Evolutionary conservation across 257 asterid genomes (phyloP).

Genomic region (Parsonsia alboflavescens): DNA sequence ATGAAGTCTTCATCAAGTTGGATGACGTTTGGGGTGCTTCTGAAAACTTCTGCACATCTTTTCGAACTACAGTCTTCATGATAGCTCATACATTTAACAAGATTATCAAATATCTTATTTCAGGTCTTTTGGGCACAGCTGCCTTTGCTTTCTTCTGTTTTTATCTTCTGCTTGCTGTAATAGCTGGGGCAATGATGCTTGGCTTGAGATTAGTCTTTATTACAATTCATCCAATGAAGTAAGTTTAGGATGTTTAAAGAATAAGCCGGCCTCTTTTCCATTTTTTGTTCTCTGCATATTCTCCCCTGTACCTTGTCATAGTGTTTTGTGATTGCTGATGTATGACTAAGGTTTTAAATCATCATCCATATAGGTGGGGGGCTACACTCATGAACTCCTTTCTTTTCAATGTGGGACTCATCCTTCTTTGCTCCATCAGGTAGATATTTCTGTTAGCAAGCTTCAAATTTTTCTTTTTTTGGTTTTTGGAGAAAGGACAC

Average conservation of each 20-base stretch:
- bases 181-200: constrained; percentile 99
- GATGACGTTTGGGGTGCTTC: constrained; percentile 88
- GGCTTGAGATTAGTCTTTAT: constrained; percentile 87
- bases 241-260: constrained; percentile 17
- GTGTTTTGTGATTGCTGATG: constrained; percentile 11
- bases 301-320: constrained; percentile 8
- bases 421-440: constrained; percentile 95
- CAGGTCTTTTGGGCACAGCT: constrained; percentile 95
- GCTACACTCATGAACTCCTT: constrained; percentile 92
- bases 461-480: constrained; percentile 13
- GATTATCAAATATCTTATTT: constrained; percentile 17
- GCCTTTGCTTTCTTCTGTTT: constrained; percentile 99
- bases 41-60: constrained; percentile 9
- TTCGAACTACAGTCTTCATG: constrained; percentile 9
- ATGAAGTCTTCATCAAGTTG: constrained; percentile 84
- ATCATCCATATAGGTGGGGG: constrained; percentile 63
- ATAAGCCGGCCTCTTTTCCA: constrained; percentile 6
- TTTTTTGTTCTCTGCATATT: not conserved
- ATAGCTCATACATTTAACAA: constrained; percentile 10
- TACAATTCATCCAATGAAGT: constrained; percentile 99
- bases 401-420: constrained; percentile 86
- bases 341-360: constrained; percentile 18
- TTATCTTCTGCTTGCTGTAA: constrained; percentile 92
- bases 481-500: not conserved
- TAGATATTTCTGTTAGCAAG: constrained; percentile 24